Conservation (phyloP, 352 stramenopile genomes). For the Phytophthora constricta region DNA sequence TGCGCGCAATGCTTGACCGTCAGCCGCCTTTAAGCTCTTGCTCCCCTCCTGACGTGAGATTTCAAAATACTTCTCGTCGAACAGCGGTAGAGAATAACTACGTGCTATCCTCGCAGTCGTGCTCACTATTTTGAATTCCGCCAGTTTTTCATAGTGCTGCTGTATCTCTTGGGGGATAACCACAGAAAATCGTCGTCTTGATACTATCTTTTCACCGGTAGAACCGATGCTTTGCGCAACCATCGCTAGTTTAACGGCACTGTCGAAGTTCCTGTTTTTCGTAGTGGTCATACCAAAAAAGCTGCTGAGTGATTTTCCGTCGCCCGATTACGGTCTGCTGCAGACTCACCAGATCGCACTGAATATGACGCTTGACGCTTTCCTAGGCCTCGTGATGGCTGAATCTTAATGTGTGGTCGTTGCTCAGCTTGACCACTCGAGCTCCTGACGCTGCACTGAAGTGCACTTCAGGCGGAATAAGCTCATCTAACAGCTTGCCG, state of each 20-base stretch:
- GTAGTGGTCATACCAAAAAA: neutral
- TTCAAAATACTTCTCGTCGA: conserved; percentile 51
- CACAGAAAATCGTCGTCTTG: conserved; percentile 15
- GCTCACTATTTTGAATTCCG: neutral
- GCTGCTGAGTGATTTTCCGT: too few species aligned
- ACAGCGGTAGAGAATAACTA: conserved; percentile 58
- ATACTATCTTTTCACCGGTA: neutral
- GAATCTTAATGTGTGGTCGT: conserved; percentile 12
- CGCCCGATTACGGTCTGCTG: conserved; percentile 1
- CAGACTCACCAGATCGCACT: neutral
- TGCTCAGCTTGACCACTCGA: neutral
- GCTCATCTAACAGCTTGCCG: conserved; percentile 39
- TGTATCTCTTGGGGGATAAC: neutral
- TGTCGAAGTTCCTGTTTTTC: neutral
- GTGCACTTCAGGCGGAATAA: conserved; percentile 32
- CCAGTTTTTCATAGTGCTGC: neutral
- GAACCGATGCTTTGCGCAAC: conserved; percentile 18
- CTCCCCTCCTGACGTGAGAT: conserved; percentile 9
- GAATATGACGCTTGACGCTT: conserved; percentile 14
- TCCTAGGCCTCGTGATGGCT: conserved; percentile 6
- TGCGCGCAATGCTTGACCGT: conserved; percentile 9
- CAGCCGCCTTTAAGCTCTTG: neutral
- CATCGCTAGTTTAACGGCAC: conserved; percentile 23
- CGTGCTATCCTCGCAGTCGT: conserved; percentile 32
- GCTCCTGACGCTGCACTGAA: neutral